Percentiles rank a stretch among this genome's conserved stretches.
phyloP scores from a whole-genome alignment of 305 asterid genomes.

The Solanum aculeatissimum region DNA sequence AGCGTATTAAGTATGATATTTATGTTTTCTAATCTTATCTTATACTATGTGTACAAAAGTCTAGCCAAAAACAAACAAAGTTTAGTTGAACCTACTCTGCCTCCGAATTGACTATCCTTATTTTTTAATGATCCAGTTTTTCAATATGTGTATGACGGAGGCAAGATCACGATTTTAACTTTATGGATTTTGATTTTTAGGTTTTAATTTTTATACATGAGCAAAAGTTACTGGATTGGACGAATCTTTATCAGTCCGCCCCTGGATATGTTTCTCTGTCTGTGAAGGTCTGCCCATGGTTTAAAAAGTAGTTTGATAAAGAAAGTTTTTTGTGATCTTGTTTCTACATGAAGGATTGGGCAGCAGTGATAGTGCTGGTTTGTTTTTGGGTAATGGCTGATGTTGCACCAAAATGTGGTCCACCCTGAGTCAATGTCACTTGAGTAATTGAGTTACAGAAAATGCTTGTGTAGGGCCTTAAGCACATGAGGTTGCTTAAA shows the following conservation, averaged over 20 bases:
- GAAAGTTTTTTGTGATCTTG: neutral
- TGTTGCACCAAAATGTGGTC: neutral
- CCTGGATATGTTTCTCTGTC: neutral
- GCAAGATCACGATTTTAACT: rapidly evolving
- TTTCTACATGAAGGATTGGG: neutral
- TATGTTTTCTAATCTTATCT: neutral
- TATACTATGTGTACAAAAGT: neutral
- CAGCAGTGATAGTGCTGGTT: neutral
- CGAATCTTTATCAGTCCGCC: neutral
- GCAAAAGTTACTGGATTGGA: neutral
- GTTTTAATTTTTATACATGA: too few relatives aligned
- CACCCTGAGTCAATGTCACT: neutral
- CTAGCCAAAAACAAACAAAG: neutral
- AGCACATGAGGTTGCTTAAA: neutral
- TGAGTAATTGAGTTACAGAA: neutral
- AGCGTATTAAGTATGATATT: neutral
- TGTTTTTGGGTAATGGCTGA: neutral
- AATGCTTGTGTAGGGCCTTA: neutral
- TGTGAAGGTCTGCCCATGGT: neutral
- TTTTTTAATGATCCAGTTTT: neutral
- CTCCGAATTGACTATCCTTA: neutral
- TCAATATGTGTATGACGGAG: too few relatives aligned
- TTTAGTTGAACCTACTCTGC: neutral
- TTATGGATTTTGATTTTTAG: neutral
- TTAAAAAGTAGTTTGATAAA: neutral